These are phyloP conservation scores for Stagonosporopsis tanaceti DNA, from an alignment of 2,329 filamentous ascomycete genomes.

Conservation along the genomic window DNA sequence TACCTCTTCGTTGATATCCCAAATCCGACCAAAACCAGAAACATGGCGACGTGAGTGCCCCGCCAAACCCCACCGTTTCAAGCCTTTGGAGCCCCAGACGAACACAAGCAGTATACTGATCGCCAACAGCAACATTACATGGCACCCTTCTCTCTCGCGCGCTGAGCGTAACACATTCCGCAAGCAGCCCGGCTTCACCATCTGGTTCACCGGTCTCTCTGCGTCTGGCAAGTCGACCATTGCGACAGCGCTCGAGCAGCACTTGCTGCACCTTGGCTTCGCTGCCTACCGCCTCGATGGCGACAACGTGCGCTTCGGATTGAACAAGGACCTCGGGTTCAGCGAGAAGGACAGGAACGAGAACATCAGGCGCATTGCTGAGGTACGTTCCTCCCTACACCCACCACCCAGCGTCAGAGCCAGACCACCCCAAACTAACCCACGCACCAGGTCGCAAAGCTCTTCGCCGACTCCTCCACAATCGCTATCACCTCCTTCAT, in stretches of 20 bases:
- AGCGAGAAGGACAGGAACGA: conserved; percentile 92
- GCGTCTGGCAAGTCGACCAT: conserved; percentile 98
- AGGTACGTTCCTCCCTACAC: conserved; percentile 55
- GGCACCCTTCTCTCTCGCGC: conserved; percentile 83
- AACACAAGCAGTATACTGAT: conserved; percentile 10
- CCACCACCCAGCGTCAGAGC: background rate
- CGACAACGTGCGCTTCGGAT: conserved; percentile 96
- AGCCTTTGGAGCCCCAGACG: background rate
- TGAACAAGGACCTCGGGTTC: conserved; percentile 98
- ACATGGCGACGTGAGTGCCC: conserved; percentile 49
- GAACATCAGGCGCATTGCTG: conserved; percentile 95
- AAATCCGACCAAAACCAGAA: background rate
- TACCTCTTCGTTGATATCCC: background rate
- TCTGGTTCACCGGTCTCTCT: conserved; percentile 97
- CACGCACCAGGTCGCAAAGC: conserved; percentile 74
- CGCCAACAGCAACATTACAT: conserved; percentile 79
- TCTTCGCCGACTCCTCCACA: conserved; percentile 89
- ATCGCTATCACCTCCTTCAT: conserved; percentile 97
- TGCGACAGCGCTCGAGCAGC: conserved; percentile 94
- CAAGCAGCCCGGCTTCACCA: conserved; percentile 87
- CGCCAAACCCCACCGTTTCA: conserved; percentile 37
- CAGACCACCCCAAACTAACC: background rate
- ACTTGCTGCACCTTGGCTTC: conserved; percentile 85
- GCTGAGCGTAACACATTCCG: conserved; percentile 76
- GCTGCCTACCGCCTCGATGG: conserved; percentile 93